These are phyloP conservation scores for Ophryocystis elektroscirrha DNA, from an alignment of 169 alveolate species.

Conservation along the genomic window DNA sequence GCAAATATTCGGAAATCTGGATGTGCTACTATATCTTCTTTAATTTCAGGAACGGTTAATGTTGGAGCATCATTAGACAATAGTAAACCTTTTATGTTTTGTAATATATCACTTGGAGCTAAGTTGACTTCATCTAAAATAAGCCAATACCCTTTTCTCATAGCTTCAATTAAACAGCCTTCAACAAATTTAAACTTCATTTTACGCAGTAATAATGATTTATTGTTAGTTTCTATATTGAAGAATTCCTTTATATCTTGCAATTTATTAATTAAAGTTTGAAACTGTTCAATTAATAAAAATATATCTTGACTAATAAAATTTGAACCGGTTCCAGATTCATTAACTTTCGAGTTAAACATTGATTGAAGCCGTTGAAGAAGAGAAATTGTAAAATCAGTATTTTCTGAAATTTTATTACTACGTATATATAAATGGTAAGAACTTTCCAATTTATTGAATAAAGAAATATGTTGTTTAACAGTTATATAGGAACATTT, in stretches of 20 bases:
- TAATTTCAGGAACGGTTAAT: conserved; percentile 24
- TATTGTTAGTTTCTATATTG: too few species aligned
- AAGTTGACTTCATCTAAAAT: conserved; percentile 94
- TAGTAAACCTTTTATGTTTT: conserved; percentile 58
- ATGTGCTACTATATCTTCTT: conserved; percentile 56
- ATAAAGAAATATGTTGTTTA: not conserved
- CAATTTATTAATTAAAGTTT: too few species aligned
- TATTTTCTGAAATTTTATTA: too few species aligned
- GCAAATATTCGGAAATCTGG: conserved; percentile 81
- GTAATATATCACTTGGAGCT: conserved; percentile 83
- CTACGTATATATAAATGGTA: too few species aligned
- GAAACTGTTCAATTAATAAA: too few species aligned
- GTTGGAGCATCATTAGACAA: conserved; percentile 7
- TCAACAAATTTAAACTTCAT: conserved; percentile 67
- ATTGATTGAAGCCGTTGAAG: too few species aligned
- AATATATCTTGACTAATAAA: too few species aligned
- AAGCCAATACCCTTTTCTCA: conserved; percentile 95
- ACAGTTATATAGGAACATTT: conserved; percentile 1
- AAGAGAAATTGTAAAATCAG: too few species aligned
- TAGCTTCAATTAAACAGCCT: conserved; percentile 82
- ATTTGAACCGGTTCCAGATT: too few species aligned
- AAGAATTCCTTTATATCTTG: too few species aligned
- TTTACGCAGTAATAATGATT: too few species aligned
- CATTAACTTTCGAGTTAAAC: too few species aligned
- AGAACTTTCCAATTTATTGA: not conserved